Evolutionary conservation across 1,284 basidiomycete genomes (phyloP).

Genomic region (Anthracocystis walkeri): DNA sequence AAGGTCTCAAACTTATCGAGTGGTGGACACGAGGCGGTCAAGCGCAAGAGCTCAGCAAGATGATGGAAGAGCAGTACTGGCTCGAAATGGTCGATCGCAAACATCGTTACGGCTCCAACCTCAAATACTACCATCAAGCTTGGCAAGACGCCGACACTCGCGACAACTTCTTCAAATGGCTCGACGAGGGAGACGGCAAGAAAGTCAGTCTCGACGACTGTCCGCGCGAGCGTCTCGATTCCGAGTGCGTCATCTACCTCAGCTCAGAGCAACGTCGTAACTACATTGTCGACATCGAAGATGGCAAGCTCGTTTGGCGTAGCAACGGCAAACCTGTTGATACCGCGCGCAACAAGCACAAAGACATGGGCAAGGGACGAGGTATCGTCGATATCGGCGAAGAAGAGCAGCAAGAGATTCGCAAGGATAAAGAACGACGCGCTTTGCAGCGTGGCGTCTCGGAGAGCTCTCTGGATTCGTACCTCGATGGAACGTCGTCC

Average conservation of each 20-base stretch:
- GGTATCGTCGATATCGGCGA: constrained; percentile 66
- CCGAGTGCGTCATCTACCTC: constrained; percentile 72
- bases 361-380: constrained; percentile 61
- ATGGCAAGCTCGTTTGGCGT: constrained; percentile 80
- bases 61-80: constrained; percentile 63
- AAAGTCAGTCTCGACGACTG: constrained; percentile 77
- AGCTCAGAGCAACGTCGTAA: constrained; percentile 77
- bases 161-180: constrained; percentile 72
- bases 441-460: constrained; percentile 44
- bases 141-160: constrained; percentile 55
- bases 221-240: constrained; percentile 77
- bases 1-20: constrained; percentile 54
- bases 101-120: constrained; percentile 62
- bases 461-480: constrained; percentile 39
- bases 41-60: constrained; percentile 60
- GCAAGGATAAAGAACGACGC: constrained; percentile 24
- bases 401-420: constrained; percentile 54
- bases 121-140: constrained; percentile 60
- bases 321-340: constrained; percentile 75
- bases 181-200: constrained; percentile 79
- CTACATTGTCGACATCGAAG: constrained; percentile 76
- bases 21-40: constrained; percentile 58
- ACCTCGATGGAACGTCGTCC: constrained; percentile 32
- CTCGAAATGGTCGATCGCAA: constrained; percentile 62
- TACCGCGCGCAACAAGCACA: constrained; percentile 63